phyloP scores from a whole-genome alignment of 176 grass and related monocot species.

The Oryza officinalis region DNA sequence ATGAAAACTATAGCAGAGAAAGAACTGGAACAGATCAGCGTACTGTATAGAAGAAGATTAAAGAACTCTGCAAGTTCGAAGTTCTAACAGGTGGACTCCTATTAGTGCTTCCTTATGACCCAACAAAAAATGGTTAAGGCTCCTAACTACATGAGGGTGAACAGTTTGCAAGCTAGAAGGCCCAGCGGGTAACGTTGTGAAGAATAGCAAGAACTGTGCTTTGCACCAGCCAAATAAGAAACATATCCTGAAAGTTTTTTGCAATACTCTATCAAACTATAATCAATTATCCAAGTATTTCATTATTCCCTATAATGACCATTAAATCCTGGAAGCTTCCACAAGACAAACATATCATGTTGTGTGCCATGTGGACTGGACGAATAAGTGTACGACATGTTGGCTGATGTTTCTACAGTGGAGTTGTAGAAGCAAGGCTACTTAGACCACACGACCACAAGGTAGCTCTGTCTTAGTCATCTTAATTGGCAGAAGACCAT shows the following conservation, averaged over 20 bases:
- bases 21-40: no score
- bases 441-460: not conserved
- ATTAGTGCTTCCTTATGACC: no score
- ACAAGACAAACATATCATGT: not conserved
- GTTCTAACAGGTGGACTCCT: no score
- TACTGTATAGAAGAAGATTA: no score
- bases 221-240: no score
- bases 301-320: not conserved
- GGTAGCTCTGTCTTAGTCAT: not conserved
- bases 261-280: not conserved
- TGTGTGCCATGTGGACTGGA: not conserved
- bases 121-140: no score
- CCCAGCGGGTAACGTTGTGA: not conserved
- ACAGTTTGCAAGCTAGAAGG: not conserved
- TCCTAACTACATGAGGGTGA: no score
- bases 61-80: no score
- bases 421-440: not conserved
- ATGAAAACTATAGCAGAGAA: no score
- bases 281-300: not conserved
- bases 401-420: not conserved
- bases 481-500: no score
- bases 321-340: not conserved
- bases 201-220: not conserved
- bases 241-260: not conserved
- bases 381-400: not conserved